phyloP scores from a whole-genome alignment of 352 stramenopile genomes.

The Pythium brachiatum region DNA sequence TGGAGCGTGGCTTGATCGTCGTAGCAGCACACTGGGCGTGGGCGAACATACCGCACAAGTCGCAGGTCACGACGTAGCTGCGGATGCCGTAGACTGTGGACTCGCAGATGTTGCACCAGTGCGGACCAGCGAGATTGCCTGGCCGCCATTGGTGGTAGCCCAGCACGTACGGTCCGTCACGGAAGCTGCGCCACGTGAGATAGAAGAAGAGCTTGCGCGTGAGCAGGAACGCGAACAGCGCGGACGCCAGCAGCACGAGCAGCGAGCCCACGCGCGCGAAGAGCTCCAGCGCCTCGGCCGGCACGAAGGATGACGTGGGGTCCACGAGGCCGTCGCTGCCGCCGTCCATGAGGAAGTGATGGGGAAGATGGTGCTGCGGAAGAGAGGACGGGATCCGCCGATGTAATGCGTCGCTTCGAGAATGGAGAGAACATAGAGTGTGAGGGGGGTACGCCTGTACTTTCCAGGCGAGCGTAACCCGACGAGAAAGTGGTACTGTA shows the following conservation, averaged over 20 bases:
- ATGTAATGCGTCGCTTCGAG: not conserved
- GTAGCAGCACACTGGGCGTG: constrained; percentile 69
- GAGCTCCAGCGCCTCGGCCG: constrained; percentile 44
- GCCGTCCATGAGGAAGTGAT: constrained; percentile 9
- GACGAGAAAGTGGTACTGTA: not conserved
- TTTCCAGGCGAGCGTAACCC: not conserved
- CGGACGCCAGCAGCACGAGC: constrained; percentile 41
- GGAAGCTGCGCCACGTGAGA: constrained; percentile 80
- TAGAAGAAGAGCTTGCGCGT: constrained; percentile 77
- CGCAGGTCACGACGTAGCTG: constrained; percentile 83
- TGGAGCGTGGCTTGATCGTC: constrained; percentile 39
- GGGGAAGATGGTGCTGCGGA: not conserved
- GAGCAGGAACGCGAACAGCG: constrained; percentile 53
- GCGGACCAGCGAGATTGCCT: constrained; percentile 63
- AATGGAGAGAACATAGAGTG: not conserved
- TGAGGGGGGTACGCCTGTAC: not conserved
- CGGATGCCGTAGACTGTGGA: constrained; percentile 80
- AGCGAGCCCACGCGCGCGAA: constrained; percentile 61
- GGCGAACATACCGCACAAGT: constrained; percentile 83
- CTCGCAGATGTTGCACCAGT: constrained; percentile 84
- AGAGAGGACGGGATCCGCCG: not conserved
- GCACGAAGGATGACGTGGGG: constrained; percentile 48
- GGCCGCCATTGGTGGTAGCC: constrained; percentile 76
- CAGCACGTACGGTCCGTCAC: constrained; percentile 66
- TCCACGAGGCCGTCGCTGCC: constrained; percentile 37